A percentile compares a stretch with the other conserved stretches of the same genome.
These are phyloP conservation scores for Ogataea degrootiae DNA, from an alignment of 805 yeast species.

Conservation along the genomic window DNA sequence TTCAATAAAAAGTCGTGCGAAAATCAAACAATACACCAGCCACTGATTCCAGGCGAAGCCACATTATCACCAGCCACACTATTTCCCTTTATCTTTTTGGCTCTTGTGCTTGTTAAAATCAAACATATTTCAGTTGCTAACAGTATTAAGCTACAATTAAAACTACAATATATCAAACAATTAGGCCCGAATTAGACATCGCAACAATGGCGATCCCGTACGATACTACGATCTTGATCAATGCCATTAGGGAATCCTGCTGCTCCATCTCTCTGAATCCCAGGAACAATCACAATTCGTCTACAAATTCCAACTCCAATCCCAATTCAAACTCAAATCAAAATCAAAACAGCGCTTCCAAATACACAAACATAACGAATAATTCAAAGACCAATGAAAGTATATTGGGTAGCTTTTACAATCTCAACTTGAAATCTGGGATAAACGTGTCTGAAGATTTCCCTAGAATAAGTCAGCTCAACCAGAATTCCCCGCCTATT, in stretches of 20 bases:
- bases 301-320: background rate
- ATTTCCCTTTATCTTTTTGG: no score
- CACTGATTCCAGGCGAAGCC: no score
- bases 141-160: no score
- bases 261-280: background rate
- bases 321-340: background rate
- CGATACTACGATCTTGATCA: slow-evolving; percentile 1
- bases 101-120: no score
- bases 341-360: no score
- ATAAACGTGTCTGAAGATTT: background rate
- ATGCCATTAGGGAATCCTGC: slow-evolving; percentile 2
- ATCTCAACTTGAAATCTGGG: background rate
- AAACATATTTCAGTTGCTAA: no score
- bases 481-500: slow-evolving; percentile 1
- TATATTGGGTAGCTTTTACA: slow-evolving; percentile 1
- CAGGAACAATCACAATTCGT: no score
- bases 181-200: no score
- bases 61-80: no score
- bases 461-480: background rate
- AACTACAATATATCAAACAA: no score
- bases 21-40: no score
- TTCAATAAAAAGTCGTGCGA: no score
- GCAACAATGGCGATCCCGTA: background rate
- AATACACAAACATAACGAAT: background rate
- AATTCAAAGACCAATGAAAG: background rate